Base-by-base conservation (phyloP, 371 early-diverging fungal species). In the Modicella reniformis region DNA sequence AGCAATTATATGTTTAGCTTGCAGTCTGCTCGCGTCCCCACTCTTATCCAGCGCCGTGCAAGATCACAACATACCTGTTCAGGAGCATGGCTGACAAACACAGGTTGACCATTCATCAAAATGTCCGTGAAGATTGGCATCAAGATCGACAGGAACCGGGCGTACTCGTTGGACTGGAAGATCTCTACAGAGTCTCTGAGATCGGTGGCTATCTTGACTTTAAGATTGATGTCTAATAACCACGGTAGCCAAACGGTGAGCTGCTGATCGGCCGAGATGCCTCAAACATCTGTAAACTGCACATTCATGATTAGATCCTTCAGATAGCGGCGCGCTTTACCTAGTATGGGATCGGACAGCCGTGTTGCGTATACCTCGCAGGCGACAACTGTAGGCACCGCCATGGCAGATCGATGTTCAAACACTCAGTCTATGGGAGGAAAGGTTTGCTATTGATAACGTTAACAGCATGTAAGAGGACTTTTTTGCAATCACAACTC, bases 111-210 rank as follows among this genome's bases (percentile, higher is more conserved):
- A 40, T 92, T 90, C 52, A 87, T 83, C 57, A 98, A 74, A 4
- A 97, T 86, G 55, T 89, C 87, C 19, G 87, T 80, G 70, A 98
- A 93, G 13, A 92, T 91, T 7, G 97, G 97, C 81, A 96, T 86
- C 61, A 96, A 77, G 21, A 88, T 85, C 17, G 88, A 81, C 33
- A 95, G 82, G 62, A 94, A 93, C 49, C 92, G 86, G 26, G 91
- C 88, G 80, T 93, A 93, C 70, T 98, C 96, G 51, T 88, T 85
- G 21, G 90, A 86, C 76, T 96, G 96, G 59, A 94, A 91, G 25
- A 93, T 84, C 81, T 96, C 96, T 8, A 96, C 91, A 51, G 94
- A 92, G 80, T 98, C 97, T 75, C 95, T 86, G 21, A 98, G 84
- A 74, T 96, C 96, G 55, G 86, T 87, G n/a, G 93, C 94, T 67